Conservation (phyloP, 2,329 filamentous ascomycete genomes). For the Keithomyces neogunnii region DNA sequence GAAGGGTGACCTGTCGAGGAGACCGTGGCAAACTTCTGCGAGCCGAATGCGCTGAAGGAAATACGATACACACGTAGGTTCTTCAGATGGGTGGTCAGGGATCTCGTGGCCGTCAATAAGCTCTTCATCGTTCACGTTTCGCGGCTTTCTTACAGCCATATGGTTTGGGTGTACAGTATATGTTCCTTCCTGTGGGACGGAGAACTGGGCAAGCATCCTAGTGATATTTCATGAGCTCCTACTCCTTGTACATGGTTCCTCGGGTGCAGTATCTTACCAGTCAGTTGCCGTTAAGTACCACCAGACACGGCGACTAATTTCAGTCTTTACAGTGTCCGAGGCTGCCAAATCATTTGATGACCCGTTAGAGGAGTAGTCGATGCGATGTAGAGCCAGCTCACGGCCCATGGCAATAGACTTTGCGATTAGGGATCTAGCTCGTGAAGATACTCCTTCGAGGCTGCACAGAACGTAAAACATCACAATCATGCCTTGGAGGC, state of each 20-base stretch:
- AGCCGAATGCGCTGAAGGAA: conserved; percentile 29
- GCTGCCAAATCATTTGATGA: conserved; percentile 13
- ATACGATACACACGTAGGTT: conserved; percentile 27
- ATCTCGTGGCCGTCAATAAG: conserved; percentile 20
- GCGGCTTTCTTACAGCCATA: conserved; percentile 29
- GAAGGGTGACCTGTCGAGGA: conserved; percentile 23
- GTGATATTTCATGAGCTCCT: not conserved
- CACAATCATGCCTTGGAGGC: conserved; percentile 28
- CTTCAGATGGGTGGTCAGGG: conserved; percentile 19
- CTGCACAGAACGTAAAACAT: conserved; percentile 30
- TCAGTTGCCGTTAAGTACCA: conserved; percentile 34
- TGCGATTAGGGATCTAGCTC: conserved; percentile 21
- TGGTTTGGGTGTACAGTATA: conserved; percentile 29
- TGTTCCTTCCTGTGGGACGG: conserved; percentile 24
- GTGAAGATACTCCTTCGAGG: conserved; percentile 25
- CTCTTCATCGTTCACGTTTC: conserved; percentile 30
- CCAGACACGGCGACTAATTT: conserved; percentile 34
- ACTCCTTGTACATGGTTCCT: not conserved
- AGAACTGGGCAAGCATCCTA: conserved; percentile 29
- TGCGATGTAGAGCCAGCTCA: conserved; percentile 28
- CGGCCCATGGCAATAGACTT: conserved; percentile 20
- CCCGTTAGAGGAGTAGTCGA: conserved; percentile 23
- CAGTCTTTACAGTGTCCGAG: conserved; percentile 17
- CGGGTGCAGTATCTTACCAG: conserved; percentile 19
- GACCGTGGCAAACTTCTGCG: conserved; percentile 25